Percentiles rank a stretch among this genome's conserved stretches.
phyloP scores from a whole-genome alignment of 768 basidiomycete species.

The Lactarius hengduanensis region DNA sequence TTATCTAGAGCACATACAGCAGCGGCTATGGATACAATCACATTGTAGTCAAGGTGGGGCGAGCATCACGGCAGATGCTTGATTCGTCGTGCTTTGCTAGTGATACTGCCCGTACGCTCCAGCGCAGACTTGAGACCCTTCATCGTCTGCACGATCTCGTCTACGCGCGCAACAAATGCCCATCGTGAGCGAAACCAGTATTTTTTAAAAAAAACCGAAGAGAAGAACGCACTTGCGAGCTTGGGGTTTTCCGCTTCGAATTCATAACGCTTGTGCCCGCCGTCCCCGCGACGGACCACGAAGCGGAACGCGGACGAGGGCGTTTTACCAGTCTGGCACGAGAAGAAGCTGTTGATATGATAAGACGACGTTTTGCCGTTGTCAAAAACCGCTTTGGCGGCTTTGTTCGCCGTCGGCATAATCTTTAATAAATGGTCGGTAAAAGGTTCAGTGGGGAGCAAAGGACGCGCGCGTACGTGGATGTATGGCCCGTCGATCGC shows the following conservation, averaged over 20 bases:
- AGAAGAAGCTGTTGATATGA: constrained; percentile 83
- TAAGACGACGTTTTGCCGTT: constrained; percentile 90
- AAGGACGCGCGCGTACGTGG: constrained; percentile 51
- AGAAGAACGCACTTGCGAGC: constrained; percentile 59
- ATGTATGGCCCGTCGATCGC: constrained; percentile 96
- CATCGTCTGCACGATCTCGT: constrained; percentile 76
- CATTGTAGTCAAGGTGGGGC: not conserved
- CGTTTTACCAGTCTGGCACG: constrained; percentile 79
- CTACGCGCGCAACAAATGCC: constrained; percentile 37
- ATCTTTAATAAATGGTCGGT: constrained; percentile 48
- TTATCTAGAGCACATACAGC: constrained; percentile 22
- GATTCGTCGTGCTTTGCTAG: constrained; percentile 59
- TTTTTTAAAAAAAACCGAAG: not conserved
- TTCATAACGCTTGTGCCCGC: constrained; percentile 87
- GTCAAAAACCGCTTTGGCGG: constrained; percentile 75
- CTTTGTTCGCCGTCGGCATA: constrained; percentile 78
- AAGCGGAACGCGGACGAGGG: constrained; percentile 81
- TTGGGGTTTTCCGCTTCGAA: constrained; percentile 92
- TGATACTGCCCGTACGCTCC: constrained; percentile 61
- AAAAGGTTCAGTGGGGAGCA: too few relatives aligned
- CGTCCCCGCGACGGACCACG: constrained; percentile 66
- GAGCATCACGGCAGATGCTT: constrained; percentile 39
- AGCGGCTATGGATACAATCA: constrained; percentile 21
- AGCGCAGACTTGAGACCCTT: constrained; percentile 60
- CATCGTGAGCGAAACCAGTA: not conserved